Base-by-base conservation (phyloP, 176 grass and related monocot species). In the Elaeis guineensis region DNA sequence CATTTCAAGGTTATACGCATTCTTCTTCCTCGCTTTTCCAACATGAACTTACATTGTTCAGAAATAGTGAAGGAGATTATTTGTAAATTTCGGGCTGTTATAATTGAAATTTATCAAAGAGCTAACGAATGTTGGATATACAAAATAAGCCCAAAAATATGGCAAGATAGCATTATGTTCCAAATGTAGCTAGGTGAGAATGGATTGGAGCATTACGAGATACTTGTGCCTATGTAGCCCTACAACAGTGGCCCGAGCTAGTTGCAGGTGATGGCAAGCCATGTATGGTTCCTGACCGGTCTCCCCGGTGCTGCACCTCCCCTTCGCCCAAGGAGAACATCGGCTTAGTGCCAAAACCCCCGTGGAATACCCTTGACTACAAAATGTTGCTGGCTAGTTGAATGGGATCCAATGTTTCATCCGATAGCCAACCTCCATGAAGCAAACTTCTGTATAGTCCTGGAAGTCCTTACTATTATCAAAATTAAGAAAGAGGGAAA, bases 371-470 rank as follows among this genome's bases (percentile, higher is more conserved):
- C 92, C 92, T 49, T 44, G 69, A n/a, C 68, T 32, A 51, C 92
- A 87, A 80, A 81, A 87, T 77, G 80, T 90, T 80, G 72, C 87
- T 59, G 87, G 92, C 72, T 96, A 75, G 18, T 90, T 96, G 67
- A 96, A 85, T 63, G 83, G 85, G 67, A 90, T 90, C 91, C 91
- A 87, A 18, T 87, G 69, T 65, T 90, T 90, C 52, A 96, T 83
- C 48, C 83, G 85, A 49, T 87, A 75, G 24, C 91, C 91, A 17
- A 87, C 90, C 64, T 90, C 83, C 70, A 17, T 78, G 39, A 90
- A 96, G 72, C 86, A 90, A 62, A 90, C 65, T 22, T 87, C 66
- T 8, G 86, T 69, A 11, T 87, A 96, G 54, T 82, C 75, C 15
- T 1, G 17, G 69, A 86, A 96, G 62, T 90, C 91, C 29, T 26